Base-by-base conservation (phyloP, 768 basidiomycete genomes). In the Nidularia pulvinata region DNA sequence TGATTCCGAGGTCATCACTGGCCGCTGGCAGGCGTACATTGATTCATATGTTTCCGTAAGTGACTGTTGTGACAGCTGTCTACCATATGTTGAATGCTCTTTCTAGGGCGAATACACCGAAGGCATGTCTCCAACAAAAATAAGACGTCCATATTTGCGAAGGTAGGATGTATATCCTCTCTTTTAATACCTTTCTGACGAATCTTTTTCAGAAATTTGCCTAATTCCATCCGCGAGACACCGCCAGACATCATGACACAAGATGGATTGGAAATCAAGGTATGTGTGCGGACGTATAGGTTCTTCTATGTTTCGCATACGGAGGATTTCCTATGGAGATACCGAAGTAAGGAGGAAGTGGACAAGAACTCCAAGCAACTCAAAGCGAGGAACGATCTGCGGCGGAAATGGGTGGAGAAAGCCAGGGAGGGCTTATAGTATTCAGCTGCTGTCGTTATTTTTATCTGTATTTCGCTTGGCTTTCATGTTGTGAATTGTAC, bases 281-380 rank as follows among this genome's bases (percentile, higher is more conserved):
- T 97, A 53, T 96, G 95, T 68, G 79, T 93, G 35, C 79, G 86
- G 54, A 91, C 88, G 7, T 93, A 93, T 66, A 79, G 88, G 34
- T 69, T 93, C 11, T 94, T 95, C 75, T 93, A 85, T 65, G 89
- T 89, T 5, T 74, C 89, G 2, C 64, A 74, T 25, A 85, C 85
- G 45, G 89, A 88, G 59, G 89, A 89, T 56, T 77, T 79, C 53
- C 68, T 88, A 51, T 81, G 78, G 73, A 80, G 78, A 51, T 62
- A 74, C 11, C 68, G 74, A 22, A 65, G 67, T 0, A 64, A 68
- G 25, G 74, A 71, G 1, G 82, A 84, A 57, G 65, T 65, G 32
- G 71, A 71, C 47, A 67, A 63, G 13, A 63, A 66, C 13, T 53
- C 65, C 1, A 58, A 57, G 46, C 63, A 61, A 36, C 63, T 79